A percentile compares a stretch with the other conserved stretches of the same genome.
Conservation (phyloP, 163 green algal species). For the Scenedesmus sp. region DNA sequence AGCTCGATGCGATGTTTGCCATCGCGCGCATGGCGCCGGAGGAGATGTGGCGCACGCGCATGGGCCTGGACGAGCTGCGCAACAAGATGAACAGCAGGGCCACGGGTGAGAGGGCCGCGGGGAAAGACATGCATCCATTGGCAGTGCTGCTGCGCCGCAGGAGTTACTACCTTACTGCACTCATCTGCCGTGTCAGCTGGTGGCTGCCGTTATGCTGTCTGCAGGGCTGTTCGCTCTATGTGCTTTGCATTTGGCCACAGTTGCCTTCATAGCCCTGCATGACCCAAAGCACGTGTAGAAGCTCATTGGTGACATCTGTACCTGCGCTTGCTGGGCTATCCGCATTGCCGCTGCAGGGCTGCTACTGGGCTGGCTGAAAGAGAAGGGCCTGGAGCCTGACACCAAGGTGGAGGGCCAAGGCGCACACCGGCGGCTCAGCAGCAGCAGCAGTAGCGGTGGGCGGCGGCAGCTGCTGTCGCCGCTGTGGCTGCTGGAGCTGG, state of each 20-base stretch:
- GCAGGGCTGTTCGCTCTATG: background rate
- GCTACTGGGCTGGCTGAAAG: conserved; percentile 47
- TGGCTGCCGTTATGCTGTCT: background rate
- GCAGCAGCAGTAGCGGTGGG: background rate
- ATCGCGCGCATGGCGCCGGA: conserved; percentile 9
- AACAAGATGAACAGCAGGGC: conserved; percentile 42
- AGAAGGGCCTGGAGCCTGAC: conserved; percentile 44
- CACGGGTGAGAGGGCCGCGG: background rate
- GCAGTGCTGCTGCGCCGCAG: background rate
- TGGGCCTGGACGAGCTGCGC: conserved; percentile 30
- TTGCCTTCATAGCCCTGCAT: too few species aligned
- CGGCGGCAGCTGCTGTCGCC: conserved; percentile 39
- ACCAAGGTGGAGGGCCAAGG: background rate
- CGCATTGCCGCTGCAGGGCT: background rate
- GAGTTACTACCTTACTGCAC: background rate
- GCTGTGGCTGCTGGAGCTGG: conserved; percentile 24
- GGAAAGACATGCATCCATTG: background rate
- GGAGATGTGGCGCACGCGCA: conserved; percentile 53
- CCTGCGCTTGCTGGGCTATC: background rate
- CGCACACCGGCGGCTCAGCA: background rate
- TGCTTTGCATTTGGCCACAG: too few species aligned
- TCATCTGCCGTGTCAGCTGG: background rate
- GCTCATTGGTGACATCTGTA: too few species aligned
- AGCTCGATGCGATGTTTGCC: conserved; percentile 55
- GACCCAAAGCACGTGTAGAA: too few species aligned